phyloP scores from a whole-genome alignment of 352 stramenopile species.

The Blastocystis sp. region DNA sequence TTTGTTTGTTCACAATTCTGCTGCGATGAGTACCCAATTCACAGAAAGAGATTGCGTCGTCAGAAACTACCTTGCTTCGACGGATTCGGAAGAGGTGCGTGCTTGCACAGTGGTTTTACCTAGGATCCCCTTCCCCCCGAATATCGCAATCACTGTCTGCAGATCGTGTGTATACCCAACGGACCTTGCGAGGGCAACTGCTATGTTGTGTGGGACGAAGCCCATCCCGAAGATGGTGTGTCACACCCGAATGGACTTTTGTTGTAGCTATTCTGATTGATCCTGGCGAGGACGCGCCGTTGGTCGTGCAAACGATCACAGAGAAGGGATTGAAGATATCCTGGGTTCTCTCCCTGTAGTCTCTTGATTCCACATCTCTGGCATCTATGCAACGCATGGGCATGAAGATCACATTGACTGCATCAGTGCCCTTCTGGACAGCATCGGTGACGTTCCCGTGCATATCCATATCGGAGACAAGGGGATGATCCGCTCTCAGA shows the following conservation, averaged over 20 bases:
- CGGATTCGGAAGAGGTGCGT: too few species aligned
- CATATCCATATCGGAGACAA: neutral
- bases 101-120: neutral
- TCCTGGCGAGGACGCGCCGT: neutral
- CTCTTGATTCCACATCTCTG: neutral
- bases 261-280: constrained; percentile 23
- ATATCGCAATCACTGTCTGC: neutral
- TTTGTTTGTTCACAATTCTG: neutral
- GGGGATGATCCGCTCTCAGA: neutral
- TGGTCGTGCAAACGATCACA: neutral
- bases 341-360: neutral
- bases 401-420: neutral
- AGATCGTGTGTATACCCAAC: constrained; percentile 7
- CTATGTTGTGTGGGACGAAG: constrained; percentile 4
- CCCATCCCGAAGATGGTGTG: neutral
- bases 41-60: too few species aligned
- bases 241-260: neutral
- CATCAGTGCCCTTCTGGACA: neutral
- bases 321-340: constrained; percentile 17
- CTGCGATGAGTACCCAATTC: too few species aligned
- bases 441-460: neutral
- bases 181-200: neutral
- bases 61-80: too few species aligned
- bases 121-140: neutral
- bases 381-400: constrained; percentile 5